Percentiles rank a stretch among this genome's conserved stretches.
Conservation (phyloP, 441 rosid species). For the Adansonia madagascariensis region DNA sequence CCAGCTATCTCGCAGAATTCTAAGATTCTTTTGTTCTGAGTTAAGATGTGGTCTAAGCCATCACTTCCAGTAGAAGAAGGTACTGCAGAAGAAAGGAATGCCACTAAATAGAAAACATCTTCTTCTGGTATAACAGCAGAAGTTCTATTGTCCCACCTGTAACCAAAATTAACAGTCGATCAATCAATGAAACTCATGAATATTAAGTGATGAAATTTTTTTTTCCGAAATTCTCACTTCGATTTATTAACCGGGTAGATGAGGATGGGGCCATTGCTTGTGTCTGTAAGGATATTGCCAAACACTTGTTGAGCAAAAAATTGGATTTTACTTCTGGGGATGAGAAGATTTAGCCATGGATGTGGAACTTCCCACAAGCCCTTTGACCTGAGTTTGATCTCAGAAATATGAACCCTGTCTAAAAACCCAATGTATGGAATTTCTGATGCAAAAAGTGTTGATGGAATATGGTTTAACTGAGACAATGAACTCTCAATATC, state of each 20-base stretch:
- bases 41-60: slow-evolving; percentile 67
- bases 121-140: slow-evolving; percentile 84
- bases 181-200: slow-evolving; percentile 16
- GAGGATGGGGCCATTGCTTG: slow-evolving; percentile 93
- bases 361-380: slow-evolving; percentile 99
- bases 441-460: slow-evolving; percentile 77
- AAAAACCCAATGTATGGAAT: slow-evolving; percentile 77
- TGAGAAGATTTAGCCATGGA: slow-evolving; percentile 94
- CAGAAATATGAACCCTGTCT: slow-evolving; percentile 88
- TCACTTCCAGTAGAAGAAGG: slow-evolving; percentile 74
- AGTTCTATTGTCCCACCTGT: slow-evolving; percentile 95
- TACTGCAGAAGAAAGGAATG: slow-evolving; percentile 84
- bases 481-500: slow-evolving; percentile 60
- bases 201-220: background rate
- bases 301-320: slow-evolving; percentile 74
- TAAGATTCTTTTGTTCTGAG: slow-evolving; percentile 67
- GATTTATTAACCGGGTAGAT: slow-evolving; percentile 89
- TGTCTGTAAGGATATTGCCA: slow-evolving; percentile 72
- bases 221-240: slow-evolving; percentile 45
- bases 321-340: slow-evolving; percentile 72
- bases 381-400: slow-evolving; percentile 73
- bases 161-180: slow-evolving; percentile 28
- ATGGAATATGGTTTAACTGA: slow-evolving; percentile 62
- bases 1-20: slow-evolving; percentile 58
- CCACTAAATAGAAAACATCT: slow-evolving; percentile 89